Percentiles rank a stretch among this genome's conserved stretches.
Evolutionary conservation across 495 filamentous ascomycete genomes (phyloP).

Genomic region (Trichoderma orchidacearum): DNA sequence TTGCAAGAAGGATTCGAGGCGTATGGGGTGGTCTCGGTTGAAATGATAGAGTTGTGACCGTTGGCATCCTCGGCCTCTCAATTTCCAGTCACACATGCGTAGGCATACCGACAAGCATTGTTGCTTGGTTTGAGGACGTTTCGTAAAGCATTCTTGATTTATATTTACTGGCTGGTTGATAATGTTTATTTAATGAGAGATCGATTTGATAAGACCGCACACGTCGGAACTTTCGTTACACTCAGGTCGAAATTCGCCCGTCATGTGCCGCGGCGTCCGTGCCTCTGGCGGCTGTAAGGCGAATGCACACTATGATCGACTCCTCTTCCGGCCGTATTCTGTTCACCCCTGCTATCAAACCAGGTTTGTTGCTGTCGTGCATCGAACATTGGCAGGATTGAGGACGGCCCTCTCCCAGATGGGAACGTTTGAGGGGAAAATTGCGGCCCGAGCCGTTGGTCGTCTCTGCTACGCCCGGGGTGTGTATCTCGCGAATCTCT

Average conservation of each 20-base stretch:
- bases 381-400: background rate
- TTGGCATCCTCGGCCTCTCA: too few species aligned
- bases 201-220: too few species aligned
- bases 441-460: background rate
- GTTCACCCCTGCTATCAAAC: background rate
- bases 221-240: too few species aligned
- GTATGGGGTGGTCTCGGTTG: slow-evolving; percentile 38
- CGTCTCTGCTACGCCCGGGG: background rate
- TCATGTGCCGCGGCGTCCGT: background rate
- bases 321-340: background rate
- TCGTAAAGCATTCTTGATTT: too few species aligned
- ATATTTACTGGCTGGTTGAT: too few species aligned
- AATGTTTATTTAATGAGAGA: too few species aligned
- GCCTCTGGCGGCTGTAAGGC: background rate
- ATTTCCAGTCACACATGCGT: too few species aligned
- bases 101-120: too few species aligned
- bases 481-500: background rate
- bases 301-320: background rate
- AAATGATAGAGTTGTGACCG: background rate
- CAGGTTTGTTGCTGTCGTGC: background rate
- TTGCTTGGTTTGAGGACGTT: too few species aligned
- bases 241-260: background rate
- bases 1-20: slow-evolving; percentile 69
- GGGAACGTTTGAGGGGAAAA: background rate
- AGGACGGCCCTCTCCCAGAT: background rate